phyloP scores from a whole-genome alignment of 2,329 filamentous ascomycete genomes.

The Ophiostoma australiae region DNA sequence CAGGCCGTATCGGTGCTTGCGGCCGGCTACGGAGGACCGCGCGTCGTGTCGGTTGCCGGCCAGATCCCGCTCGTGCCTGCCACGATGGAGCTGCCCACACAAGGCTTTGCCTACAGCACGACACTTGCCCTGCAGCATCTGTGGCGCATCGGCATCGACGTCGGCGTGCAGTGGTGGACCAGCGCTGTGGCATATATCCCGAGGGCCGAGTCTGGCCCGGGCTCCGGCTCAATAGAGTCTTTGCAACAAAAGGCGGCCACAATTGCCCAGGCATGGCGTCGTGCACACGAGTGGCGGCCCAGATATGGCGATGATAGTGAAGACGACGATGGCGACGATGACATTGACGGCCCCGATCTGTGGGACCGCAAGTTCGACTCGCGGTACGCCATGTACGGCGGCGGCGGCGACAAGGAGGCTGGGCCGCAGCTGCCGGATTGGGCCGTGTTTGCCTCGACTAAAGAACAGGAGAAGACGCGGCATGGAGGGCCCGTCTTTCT shows the following conservation, averaged over 20 bases:
- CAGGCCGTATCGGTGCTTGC: conserved; percentile 64
- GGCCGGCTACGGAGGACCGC: conserved; percentile 27
- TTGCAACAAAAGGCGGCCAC: conserved; percentile 38
- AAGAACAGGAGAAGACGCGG: background rate
- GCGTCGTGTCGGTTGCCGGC: conserved; percentile 66
- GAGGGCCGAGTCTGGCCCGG: conserved; percentile 27
- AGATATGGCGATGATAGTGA: conserved; percentile 35
- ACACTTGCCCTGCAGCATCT: conserved; percentile 81
- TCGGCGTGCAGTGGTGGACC: conserved; percentile 68
- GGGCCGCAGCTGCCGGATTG: conserved; percentile 47
- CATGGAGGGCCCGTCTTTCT: conserved; percentile 57
- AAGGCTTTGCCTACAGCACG: conserved; percentile 50
- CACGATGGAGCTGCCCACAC: conserved; percentile 60
- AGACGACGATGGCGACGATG: conserved; percentile 47
- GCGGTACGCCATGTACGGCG: conserved; percentile 41
- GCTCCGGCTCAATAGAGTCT: conserved; percentile 27
- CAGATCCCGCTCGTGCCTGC: conserved; percentile 85
- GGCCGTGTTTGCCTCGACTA: conserved; percentile 37
- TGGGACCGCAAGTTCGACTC: conserved; percentile 63
- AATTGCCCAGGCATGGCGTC: conserved; percentile 46
- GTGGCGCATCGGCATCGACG: conserved; percentile 71
- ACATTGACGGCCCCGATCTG: conserved; percentile 52
- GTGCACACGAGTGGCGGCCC: conserved; percentile 38
- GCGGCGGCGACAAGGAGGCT: background rate
- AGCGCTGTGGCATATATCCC: conserved; percentile 72